phyloP scores from a whole-genome alignment of 1,284 basidiomycete genomes.

The Boletus holoroseus region DNA sequence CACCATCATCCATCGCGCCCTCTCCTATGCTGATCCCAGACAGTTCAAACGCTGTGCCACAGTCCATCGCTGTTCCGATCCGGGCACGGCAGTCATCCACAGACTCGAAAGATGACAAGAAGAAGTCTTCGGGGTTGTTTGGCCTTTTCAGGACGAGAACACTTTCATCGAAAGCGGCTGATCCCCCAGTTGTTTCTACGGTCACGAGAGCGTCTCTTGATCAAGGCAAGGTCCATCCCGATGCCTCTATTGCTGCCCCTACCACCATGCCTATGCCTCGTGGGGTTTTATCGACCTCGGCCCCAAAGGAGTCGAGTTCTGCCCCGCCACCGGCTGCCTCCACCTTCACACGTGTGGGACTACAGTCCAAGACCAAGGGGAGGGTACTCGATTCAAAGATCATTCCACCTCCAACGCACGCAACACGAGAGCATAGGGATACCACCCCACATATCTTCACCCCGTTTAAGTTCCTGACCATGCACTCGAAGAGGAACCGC shows the following conservation, averaged over 20 bases:
- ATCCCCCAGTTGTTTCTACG: constrained; percentile 17
- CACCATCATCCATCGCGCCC: constrained; percentile 50
- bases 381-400: constrained; percentile 29
- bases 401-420: constrained; percentile 16
- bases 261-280: constrained; percentile 10
- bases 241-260: constrained; percentile 6
- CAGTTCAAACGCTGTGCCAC: constrained; percentile 5
- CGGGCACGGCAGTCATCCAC: constrained; percentile 28
- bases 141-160: constrained; percentile 33
- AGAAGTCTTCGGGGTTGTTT: constrained; percentile 28
- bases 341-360: constrained; percentile 6
- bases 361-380: constrained; percentile 22
- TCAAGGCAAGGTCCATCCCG: constrained; percentile 16
- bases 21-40: constrained; percentile 35
- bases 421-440: constrained; percentile 35
- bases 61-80: constrained; percentile 16
- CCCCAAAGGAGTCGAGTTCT: constrained; percentile 16
- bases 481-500: constrained; percentile 51
- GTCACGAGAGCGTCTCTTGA: constrained; percentile 22
- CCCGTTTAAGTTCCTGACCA: constrained; percentile 52
- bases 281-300: constrained; percentile 9
- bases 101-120: constrained; percentile 34
- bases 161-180: constrained; percentile 30
- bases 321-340: constrained; percentile 3
- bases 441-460: constrained; percentile 48